Base-by-base conservation (phyloP, 768 basidiomycete genomes). In the Serendipita indica region DNA sequence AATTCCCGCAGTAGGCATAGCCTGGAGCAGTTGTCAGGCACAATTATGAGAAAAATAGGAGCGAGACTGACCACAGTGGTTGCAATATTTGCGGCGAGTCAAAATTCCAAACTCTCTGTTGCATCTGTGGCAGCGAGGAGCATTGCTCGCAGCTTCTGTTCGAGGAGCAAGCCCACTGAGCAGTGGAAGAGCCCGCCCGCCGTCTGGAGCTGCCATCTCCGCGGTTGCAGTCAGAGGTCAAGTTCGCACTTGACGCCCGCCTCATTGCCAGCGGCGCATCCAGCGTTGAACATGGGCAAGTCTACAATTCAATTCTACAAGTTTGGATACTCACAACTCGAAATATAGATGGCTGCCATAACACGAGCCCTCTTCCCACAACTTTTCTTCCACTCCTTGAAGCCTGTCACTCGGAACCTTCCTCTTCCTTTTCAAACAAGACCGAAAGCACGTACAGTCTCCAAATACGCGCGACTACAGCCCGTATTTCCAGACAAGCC, bases 31-130 rank as follows among this genome's bases (percentile, higher is more conserved):
- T 33, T 5, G 60, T 28, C 56, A 58, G 52, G 28, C 39, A 39
- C 32, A 61, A 61, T 58, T 37, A 41, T 28, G 57, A 39, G 35
- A 49, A 6, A 33, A 43, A 58, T 34, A 32, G 39, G 25, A 57
- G 33, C 25, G 61, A 5, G 14, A 66, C 80, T 63, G 66, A 84
- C 86, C 84, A 66, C 86, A 88, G 64, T 88, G 86, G 67, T 84
- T 79, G 67, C 86, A 88, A 62, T 71, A 77, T 63, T 79, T 77
- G 46, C 79, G 75, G 57, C 86, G 72, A 59, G 79, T 72, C 64
- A 88, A 81, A 54, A 87, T 67, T 64, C 76, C 81, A 67, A 87
- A 87, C 65, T 87, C 85, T 67, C 75, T 86, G 67, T 74, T 78
- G 66, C 86, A 88, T 67, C 70, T n/a, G 60, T 60, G 59, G 61